Evolutionary conservation across 352 stramenopile genomes (phyloP).

Genomic region (Thraustochytrium striatum): DNA sequence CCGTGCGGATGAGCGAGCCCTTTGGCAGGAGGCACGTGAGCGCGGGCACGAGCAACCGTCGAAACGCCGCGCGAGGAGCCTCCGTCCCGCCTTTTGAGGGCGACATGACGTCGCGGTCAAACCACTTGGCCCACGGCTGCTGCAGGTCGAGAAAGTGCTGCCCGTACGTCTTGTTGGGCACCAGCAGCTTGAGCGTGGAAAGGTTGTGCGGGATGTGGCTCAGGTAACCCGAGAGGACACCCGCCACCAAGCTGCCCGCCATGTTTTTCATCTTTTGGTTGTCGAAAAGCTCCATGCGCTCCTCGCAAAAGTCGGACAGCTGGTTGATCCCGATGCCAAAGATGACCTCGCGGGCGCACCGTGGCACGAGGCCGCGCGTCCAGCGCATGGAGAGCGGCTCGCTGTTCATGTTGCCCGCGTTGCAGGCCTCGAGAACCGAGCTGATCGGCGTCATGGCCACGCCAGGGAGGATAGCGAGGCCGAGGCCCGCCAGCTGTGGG

Average conservation of each 20-base stretch:
- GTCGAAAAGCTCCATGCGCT: constrained; percentile 65
- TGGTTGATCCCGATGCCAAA: constrained; percentile 88
- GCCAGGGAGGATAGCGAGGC: constrained; percentile 68
- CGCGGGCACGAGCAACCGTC: constrained; percentile 57
- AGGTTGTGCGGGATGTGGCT: constrained; percentile 91
- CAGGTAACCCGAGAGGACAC: constrained; percentile 83
- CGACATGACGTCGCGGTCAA: constrained; percentile 64
- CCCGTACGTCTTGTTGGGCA: constrained; percentile 76
- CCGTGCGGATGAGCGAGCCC: constrained; percentile 77
- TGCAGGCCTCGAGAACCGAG: constrained; percentile 82
- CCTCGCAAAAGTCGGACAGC: constrained; percentile 86
- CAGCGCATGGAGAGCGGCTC: constrained; percentile 76
- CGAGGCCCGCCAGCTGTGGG: constrained; percentile 65
- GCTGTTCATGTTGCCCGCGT: constrained; percentile 85
- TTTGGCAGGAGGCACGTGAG: constrained; percentile 77
- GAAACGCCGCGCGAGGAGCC: constrained; percentile 1
- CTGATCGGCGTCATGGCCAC: constrained; percentile 87
- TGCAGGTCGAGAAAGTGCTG: constrained; percentile 77
- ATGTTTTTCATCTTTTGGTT: constrained; percentile 73
- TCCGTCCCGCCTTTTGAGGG: neutral
- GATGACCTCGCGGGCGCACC: constrained; percentile 80
- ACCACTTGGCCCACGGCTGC: constrained; percentile 69
- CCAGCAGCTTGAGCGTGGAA: constrained; percentile 89
- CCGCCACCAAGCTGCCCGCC: constrained; percentile 73
- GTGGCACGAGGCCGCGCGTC: constrained; percentile 77